phyloP scores from a whole-genome alignment of 2,329 filamentous ascomycete species.

The Calonectria hawksworthii region DNA sequence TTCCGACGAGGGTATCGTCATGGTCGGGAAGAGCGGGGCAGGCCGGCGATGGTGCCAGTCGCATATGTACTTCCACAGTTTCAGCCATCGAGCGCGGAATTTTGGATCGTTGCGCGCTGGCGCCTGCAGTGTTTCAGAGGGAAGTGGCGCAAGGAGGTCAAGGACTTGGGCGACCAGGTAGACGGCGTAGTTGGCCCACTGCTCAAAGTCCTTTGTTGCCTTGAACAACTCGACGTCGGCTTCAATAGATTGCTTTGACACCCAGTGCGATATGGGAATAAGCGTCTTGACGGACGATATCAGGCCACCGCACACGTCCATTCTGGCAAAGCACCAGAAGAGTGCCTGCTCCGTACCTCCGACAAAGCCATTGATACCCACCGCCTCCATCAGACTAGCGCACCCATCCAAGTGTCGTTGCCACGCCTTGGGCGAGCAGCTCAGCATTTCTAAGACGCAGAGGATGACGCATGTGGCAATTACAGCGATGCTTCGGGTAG shows the following conservation, averaged over 20 bases:
- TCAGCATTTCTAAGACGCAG: conserved; percentile 69
- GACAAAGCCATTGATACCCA: conserved; percentile 64
- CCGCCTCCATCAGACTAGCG: conserved; percentile 63
- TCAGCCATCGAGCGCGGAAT: conserved; percentile 51
- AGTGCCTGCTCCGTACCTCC: conserved; percentile 64
- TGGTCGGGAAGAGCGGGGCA: conserved; percentile 52
- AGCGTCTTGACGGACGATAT: conserved; percentile 66
- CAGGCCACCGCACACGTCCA: conserved; percentile 68
- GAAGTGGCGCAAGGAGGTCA: conserved; percentile 51
- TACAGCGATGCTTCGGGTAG: conserved; percentile 62
- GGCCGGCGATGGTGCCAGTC: conserved; percentile 56
- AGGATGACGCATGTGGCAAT: conserved; percentile 67
- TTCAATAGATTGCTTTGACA: conserved; percentile 49
- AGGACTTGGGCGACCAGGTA: conserved; percentile 62
- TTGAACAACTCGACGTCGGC: conserved; percentile 53
- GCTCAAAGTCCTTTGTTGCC: conserved; percentile 54
- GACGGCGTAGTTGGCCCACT: conserved; percentile 66
- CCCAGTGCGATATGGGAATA: conserved; percentile 63
- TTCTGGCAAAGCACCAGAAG: conserved; percentile 69
- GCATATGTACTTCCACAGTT: conserved; percentile 55
- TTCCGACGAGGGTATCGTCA: conserved; percentile 54
- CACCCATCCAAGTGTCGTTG: conserved; percentile 66
- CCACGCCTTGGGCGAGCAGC: conserved; percentile 63
- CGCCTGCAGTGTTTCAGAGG: conserved; percentile 31
- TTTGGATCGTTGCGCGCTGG: conserved; percentile 40